A percentile compares a stretch with the other conserved stretches of the same genome.
phyloP scores from a whole-genome alignment of 768 basidiomycete genomes.

The Amanita polypyramis region DNA sequence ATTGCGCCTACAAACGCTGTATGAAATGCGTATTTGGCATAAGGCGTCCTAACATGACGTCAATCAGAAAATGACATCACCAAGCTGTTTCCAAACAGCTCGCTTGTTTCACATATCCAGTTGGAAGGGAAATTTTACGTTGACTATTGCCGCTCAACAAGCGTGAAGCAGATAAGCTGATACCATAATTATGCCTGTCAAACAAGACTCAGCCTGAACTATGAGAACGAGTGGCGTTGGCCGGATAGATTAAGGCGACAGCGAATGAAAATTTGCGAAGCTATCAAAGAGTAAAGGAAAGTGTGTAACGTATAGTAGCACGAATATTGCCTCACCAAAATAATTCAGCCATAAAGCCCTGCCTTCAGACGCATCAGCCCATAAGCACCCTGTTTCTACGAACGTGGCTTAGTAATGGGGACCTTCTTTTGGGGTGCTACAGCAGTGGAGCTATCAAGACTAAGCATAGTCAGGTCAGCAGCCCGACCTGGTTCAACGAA shows the following conservation, averaged over 20 bases:
- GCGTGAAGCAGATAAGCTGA: background rate
- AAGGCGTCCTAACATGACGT: slow-evolving; percentile 3
- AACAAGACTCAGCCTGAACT: background rate
- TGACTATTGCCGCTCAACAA: background rate
- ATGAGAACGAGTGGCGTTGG: background rate
- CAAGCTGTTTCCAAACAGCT: background rate
- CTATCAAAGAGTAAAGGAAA: background rate
- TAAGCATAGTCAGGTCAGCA: background rate
- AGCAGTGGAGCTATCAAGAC: background rate
- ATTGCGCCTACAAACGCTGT: slow-evolving; percentile 2
- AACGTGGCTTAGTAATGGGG: background rate
- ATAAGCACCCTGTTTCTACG: slow-evolving; percentile 1
- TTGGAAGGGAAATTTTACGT: background rate
- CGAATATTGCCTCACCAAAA: background rate
- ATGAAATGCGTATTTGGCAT: slow-evolving; percentile 4
- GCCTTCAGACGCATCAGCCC: background rate
- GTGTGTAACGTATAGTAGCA: background rate
- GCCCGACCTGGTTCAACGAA: background rate
- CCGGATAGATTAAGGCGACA: background rate
- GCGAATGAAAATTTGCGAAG: background rate
- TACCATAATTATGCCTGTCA: background rate
- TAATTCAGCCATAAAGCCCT: no score
- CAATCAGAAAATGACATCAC: slow-evolving; percentile 7
- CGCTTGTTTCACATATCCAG: no score
- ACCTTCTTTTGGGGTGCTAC: slow-evolving; percentile 1